Percentiles rank a stretch among this genome's conserved stretches.
phyloP scores from a whole-genome alignment of 805 yeast species.

The Saturnispora zaruensis region DNA sequence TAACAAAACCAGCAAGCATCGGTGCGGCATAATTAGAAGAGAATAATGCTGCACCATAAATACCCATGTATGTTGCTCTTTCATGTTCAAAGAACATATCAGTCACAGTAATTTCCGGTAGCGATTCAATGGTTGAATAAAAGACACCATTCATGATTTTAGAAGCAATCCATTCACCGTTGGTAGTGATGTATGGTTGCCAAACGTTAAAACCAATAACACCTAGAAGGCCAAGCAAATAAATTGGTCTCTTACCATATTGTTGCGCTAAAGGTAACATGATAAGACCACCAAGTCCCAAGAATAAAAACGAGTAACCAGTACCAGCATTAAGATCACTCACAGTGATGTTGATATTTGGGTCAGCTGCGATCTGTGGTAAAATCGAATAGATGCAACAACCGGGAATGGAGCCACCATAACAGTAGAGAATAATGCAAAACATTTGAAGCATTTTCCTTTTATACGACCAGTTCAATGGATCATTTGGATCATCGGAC shows the following conservation, averaged over 20 bases:
- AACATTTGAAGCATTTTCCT: slow-evolving; percentile 42
- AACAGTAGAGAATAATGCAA: slow-evolving; percentile 34
- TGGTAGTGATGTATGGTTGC: slow-evolving; percentile 27
- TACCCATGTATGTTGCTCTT: slow-evolving; percentile 38
- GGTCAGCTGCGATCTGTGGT: slow-evolving; percentile 23
- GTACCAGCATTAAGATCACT: slow-evolving; percentile 31
- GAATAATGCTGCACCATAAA: slow-evolving; percentile 47
- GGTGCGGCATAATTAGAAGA: slow-evolving; percentile 52
- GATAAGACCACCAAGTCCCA: slow-evolving; percentile 33
- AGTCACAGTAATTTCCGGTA: slow-evolving; percentile 41
- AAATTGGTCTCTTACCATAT: slow-evolving; percentile 33
- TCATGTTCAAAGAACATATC: slow-evolving; percentile 47
- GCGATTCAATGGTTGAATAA: slow-evolving; percentile 36
- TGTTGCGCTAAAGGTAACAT: slow-evolving; percentile 33
- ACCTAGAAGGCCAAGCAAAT: slow-evolving; percentile 27
- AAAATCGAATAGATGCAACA: slow-evolving; percentile 18
- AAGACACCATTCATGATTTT: slow-evolving; percentile 27
- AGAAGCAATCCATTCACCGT: slow-evolving; percentile 28
- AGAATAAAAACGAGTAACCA: slow-evolving; percentile 34
- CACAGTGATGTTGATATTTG: slow-evolving; percentile 22
- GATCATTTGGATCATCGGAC: slow-evolving; percentile 60
- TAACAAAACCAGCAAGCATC: slow-evolving; percentile 49
- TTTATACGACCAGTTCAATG: slow-evolving; percentile 49
- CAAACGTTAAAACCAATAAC: slow-evolving; percentile 26
- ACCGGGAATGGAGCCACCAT: slow-evolving; percentile 22